Conservation (phyloP, 441 rosid genomes). For the Aquilaria agallochum region DNA sequence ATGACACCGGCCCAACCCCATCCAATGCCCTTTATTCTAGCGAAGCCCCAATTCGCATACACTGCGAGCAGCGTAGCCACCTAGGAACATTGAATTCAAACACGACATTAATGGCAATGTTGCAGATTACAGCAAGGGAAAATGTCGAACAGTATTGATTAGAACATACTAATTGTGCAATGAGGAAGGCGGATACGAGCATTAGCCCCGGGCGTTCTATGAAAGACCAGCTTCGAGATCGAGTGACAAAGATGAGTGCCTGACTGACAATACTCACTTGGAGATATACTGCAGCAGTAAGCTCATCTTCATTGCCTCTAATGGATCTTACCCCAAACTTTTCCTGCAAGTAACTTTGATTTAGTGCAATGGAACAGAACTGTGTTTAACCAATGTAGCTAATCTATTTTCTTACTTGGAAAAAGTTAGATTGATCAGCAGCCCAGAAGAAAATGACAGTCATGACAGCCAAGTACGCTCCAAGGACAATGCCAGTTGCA, state of each 20-base stretch:
- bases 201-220: conserved; percentile 43
- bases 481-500: conserved; percentile 41
- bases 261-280: conserved; percentile 47
- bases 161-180: conserved; percentile 48
- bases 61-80: conserved; percentile 11
- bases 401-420: conserved; percentile 19
- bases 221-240: conserved; percentile 53
- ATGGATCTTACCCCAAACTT: conserved; percentile 55
- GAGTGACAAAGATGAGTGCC: conserved; percentile 40
- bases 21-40: conserved; percentile 54
- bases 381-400: no score
- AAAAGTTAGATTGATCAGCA: conserved; percentile 49
- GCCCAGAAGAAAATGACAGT: conserved; percentile 47
- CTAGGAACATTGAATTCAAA: background rate
- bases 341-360: conserved; percentile 28
- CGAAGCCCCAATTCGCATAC: conserved; percentile 39
- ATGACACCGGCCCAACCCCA: conserved; percentile 72
- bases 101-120: conserved; percentile 12
- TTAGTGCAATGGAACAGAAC: background rate
- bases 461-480: conserved; percentile 46
- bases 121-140: conserved; percentile 24
- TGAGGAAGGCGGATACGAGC: conserved; percentile 25
- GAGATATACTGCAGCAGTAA: conserved; percentile 44
- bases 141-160: no score
- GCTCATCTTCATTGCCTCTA: conserved; percentile 24